Conservation (phyloP, 192 early-diverging fungal species). For the Geosiphon pyriformis region DNA sequence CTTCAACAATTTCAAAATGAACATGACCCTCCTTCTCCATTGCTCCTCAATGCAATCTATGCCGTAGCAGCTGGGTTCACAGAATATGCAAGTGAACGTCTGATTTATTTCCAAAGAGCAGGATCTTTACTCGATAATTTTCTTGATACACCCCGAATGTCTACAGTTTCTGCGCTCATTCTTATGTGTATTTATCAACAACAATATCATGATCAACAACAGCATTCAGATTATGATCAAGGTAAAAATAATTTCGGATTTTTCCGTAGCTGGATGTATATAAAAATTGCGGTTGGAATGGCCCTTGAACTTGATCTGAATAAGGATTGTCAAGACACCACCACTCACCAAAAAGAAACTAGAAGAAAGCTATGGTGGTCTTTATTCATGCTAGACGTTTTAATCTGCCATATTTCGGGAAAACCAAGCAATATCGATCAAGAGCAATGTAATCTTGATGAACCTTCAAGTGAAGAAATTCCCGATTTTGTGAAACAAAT, state of each 20-base stretch:
- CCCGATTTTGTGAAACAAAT: slow-evolving; percentile 15
- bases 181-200: slow-evolving; percentile 19
- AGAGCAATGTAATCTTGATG: slow-evolving; percentile 17
- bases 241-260: not conserved
- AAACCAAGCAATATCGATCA: slow-evolving; percentile 17
- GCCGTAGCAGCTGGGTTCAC: slow-evolving; percentile 15
- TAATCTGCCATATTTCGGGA: slow-evolving; percentile 11
- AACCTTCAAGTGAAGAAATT: not conserved
- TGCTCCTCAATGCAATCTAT: slow-evolving; percentile 17
- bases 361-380: slow-evolving; percentile 24
- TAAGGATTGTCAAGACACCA: slow-evolving; percentile 16
- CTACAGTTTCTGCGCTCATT: slow-evolving; percentile 17
- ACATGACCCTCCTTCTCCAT: not conserved
- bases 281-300: slow-evolving; percentile 19
- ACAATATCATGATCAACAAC: slow-evolving; percentile 11
- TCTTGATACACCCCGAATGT: slow-evolving; percentile 17
- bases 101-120: slow-evolving; percentile 10
- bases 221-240: not conserved
- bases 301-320: slow-evolving; percentile 22
- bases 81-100: not conserved
- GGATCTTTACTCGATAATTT: slow-evolving; percentile 9
- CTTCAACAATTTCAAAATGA: slow-evolving; percentile 5
- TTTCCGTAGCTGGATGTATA: slow-evolving; percentile 21
- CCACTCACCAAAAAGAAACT: slow-evolving; percentile 7
- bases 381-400: slow-evolving; percentile 24